Conservation (phyloP, 352 stramenopile genomes). For the Globisporangium canariense region DNA sequence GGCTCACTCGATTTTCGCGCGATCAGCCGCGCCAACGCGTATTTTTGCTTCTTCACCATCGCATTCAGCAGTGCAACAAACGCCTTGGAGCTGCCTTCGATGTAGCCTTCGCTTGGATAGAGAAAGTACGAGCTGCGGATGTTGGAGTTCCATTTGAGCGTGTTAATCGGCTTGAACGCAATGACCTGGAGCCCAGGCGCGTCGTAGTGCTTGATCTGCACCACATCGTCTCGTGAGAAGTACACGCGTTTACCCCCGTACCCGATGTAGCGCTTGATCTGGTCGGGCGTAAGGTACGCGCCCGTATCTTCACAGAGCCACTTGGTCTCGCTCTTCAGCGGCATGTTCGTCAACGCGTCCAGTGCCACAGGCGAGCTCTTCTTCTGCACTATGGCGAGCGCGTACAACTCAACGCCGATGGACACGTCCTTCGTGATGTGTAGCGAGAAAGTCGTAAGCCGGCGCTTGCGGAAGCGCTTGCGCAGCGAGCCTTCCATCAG, state of each 20-base stretch:
- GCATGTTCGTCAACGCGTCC: constrained; percentile 66
- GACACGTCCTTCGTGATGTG: constrained; percentile 70
- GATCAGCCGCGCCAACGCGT: constrained; percentile 66
- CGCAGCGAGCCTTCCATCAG: constrained; percentile 74
- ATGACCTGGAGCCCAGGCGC: constrained; percentile 73
- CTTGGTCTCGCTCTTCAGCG: constrained; percentile 80
- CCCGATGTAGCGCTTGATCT: constrained; percentile 75
- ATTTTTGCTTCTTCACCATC: constrained; percentile 65
- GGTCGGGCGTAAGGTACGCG: constrained; percentile 59
- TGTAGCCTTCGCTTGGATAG: constrained; percentile 75
- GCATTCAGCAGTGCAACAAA: constrained; percentile 67
- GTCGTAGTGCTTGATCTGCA: constrained; percentile 80
- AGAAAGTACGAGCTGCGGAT: constrained; percentile 78
- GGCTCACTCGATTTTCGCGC: constrained; percentile 72
- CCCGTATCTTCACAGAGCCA: constrained; percentile 85
- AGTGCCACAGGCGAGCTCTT: constrained; percentile 62
- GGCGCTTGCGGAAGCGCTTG: constrained; percentile 78
- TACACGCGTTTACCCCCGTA: constrained; percentile 79
- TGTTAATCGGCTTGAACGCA: constrained; percentile 63
- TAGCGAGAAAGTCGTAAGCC: constrained; percentile 60
- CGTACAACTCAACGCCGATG: constrained; percentile 79
- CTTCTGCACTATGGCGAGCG: constrained; percentile 49
- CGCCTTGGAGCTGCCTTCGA: constrained; percentile 68
- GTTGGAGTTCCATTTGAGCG: constrained; percentile 67
- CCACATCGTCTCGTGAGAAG: constrained; percentile 74